These are phyloP conservation scores for Hanseniaspora thailandica DNA, from an alignment of 805 yeast genomes.

Conservation along the genomic window DNA sequence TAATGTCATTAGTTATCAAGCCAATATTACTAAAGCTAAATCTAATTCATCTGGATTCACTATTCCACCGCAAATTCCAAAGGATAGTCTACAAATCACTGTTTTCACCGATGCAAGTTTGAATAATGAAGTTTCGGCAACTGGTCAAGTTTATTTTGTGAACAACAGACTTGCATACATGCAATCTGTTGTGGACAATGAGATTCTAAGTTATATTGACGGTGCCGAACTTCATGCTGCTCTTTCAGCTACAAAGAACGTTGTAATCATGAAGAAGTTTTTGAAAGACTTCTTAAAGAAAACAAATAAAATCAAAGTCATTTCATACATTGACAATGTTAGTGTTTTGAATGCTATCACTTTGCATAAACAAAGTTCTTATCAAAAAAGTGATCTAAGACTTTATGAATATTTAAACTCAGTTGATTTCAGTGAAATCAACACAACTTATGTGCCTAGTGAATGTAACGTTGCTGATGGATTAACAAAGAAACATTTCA, in stretches of 20 bases:
- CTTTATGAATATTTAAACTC: neutral
- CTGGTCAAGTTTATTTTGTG: neutral
- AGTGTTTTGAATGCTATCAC: neutral
- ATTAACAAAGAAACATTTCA: neutral
- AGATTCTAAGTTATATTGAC: neutral
- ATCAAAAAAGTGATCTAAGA: neutral
- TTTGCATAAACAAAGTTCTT: neutral
- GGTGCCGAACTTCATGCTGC: neutral
- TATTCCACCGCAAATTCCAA: neutral
- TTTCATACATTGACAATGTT: neutral
- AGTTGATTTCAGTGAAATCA: neutral
- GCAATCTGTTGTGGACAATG: neutral
- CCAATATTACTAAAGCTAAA: neutral
- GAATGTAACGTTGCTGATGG: neutral
- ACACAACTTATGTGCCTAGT: neutral
- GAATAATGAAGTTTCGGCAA: neutral
- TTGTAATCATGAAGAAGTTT: neutral
- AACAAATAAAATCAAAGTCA: neutral
- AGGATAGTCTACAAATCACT: neutral
- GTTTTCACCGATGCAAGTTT: constrained; percentile 3
- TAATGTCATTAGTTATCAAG: neutral
- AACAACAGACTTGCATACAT: neutral
- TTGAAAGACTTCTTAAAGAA: neutral
- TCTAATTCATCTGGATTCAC: neutral
- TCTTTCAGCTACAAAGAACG: neutral